Conservation (phyloP, 176 grass and related monocot genomes). For the Lolium multiflorum region DNA sequence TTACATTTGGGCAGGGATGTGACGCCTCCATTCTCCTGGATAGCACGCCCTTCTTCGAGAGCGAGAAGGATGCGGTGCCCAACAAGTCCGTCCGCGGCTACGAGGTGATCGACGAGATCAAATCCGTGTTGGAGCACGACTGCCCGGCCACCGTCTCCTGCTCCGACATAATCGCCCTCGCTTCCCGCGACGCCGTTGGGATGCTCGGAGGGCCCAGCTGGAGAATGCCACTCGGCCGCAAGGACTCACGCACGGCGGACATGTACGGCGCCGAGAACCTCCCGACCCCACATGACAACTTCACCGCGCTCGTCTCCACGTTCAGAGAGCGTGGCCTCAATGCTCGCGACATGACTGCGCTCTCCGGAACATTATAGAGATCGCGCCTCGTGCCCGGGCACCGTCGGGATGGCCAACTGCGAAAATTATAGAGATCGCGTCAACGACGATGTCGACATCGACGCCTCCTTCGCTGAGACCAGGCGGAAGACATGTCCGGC, state of each 20-base stretch:
- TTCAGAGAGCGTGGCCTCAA: constrained; percentile 53
- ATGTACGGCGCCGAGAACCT: constrained; percentile 45
- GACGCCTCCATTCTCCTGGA: constrained; percentile 69
- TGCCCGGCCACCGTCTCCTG: constrained; percentile 69
- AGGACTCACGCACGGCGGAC: constrained; percentile 52
- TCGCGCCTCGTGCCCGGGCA: no score
- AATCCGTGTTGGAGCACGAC: constrained; percentile 48
- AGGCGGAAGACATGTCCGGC: constrained; percentile 3
- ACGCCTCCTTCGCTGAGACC: constrained; percentile 24
- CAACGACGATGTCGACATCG: neutral
- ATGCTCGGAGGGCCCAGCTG: constrained; percentile 64
- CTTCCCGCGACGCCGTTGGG: constrained; percentile 62
- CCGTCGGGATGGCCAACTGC: constrained; percentile 43
- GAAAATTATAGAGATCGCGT: neutral
- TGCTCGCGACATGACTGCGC: constrained; percentile 50
- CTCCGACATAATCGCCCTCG: constrained; percentile 56
- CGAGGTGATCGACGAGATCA: constrained; percentile 65
- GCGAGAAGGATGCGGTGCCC: constrained; percentile 58
- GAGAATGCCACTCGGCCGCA: constrained; percentile 69
- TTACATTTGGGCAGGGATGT: constrained; percentile 42
- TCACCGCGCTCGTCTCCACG: constrained; percentile 36
- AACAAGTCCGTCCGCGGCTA: constrained; percentile 54
- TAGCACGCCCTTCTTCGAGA: constrained; percentile 29
- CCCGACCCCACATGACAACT: constrained; percentile 28
- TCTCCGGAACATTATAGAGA: constrained; percentile 45